A percentile compares a stretch with the other conserved stretches of the same genome.
These are phyloP conservation scores for Pythium dissotocum DNA, from an alignment of 352 stramenopile genomes.

Conservation along the genomic window DNA sequence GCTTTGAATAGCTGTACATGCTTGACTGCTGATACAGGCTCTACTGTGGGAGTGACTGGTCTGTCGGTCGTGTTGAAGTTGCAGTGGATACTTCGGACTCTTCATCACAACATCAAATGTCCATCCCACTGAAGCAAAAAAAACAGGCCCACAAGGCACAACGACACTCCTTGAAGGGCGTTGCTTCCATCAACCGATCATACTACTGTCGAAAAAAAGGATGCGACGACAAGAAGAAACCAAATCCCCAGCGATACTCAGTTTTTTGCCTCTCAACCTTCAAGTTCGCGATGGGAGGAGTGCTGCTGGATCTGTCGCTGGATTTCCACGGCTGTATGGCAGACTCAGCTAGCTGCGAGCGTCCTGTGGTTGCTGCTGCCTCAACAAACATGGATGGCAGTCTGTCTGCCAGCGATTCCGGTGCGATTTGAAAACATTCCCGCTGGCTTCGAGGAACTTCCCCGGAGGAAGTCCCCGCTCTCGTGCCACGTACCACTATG, in stretches of 20 bases:
- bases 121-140: not conserved
- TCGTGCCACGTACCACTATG: not conserved
- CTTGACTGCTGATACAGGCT: not conserved
- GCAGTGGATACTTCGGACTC: not conserved
- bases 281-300: not conserved
- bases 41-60: not conserved
- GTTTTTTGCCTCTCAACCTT: not conserved
- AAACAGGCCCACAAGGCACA: not conserved
- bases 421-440: not conserved
- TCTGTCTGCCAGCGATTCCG: not conserved
- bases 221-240: no score
- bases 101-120: not conserved
- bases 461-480: not conserved
- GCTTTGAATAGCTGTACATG: not conserved
- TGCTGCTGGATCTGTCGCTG: not conserved
- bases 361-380: no score
- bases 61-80: not conserved
- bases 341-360: no score
- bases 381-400: not conserved
- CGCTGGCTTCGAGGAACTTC: not conserved
- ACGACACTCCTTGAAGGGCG: no score
- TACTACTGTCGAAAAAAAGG: not conserved
- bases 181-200: not conserved
- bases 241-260: no score
- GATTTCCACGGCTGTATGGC: no score